Conservation (phyloP, 176 grass and related monocot genomes). For the Eragrostis curvula region DNA sequence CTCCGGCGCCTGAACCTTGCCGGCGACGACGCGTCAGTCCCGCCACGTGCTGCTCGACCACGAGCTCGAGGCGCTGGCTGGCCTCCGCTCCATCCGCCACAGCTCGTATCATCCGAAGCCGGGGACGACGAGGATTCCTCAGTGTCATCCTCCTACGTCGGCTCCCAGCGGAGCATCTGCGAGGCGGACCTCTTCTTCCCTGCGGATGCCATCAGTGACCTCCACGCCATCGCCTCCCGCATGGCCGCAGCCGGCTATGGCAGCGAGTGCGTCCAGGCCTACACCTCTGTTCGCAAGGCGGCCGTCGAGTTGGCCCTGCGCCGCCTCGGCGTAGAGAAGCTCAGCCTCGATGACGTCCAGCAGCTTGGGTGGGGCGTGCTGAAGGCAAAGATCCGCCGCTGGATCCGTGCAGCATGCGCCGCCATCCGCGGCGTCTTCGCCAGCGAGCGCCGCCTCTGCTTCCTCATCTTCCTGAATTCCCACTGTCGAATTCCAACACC, state of each 20-base stretch:
- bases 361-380: slow-evolving; percentile 72
- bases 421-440: slow-evolving; percentile 72
- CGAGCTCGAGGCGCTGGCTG: too few relatives aligned
- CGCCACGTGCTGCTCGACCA: too few relatives aligned
- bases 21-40: too few relatives aligned
- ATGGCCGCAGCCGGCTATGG: slow-evolving; percentile 73
- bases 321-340: slow-evolving; percentile 83
- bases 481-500: slow-evolving; percentile 29
- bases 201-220: slow-evolving; percentile 66
- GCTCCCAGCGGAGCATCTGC: too few relatives aligned
- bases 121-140: too few relatives aligned
- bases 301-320: slow-evolving; percentile 72
- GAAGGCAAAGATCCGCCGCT: slow-evolving; percentile 71
- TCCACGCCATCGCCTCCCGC: slow-evolving; percentile 65
- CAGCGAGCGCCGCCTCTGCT: slow-evolving; percentile 86
- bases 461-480: slow-evolving; percentile 69
- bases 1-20: too few relatives aligned
- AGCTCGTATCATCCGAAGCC: too few relatives aligned
- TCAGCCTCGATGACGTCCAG: slow-evolving; percentile 82
- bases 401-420: slow-evolving; percentile 76
- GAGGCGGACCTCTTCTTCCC: too few relatives aligned
- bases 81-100: too few relatives aligned
- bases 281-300: slow-evolving; percentile 76
- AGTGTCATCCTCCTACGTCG: too few relatives aligned
- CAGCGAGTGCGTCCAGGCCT: slow-evolving; percentile 90